Percentiles rank a stretch among this genome's conserved stretches.
These are phyloP conservation scores for Dendrobium huoshanense DNA, from an alignment of 106 monocot genomes.

Conservation along the genomic window DNA sequence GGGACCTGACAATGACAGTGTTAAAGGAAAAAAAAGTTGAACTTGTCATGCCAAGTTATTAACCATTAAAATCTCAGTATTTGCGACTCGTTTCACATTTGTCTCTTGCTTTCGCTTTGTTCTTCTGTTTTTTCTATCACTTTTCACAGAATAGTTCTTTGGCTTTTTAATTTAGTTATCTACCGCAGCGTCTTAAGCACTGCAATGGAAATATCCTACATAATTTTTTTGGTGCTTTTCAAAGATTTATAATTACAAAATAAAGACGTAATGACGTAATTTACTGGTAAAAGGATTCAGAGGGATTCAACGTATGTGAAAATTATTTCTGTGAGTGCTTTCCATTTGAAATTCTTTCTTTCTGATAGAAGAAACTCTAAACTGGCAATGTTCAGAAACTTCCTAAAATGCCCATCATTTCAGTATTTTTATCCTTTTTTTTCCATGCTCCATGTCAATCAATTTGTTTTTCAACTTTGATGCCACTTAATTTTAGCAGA, in stretches of 20 bases:
- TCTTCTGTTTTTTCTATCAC: not conserved
- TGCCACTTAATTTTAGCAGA: not conserved
- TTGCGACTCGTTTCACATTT: not conserved
- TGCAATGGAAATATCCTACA: not conserved
- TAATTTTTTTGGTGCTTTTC: not conserved
- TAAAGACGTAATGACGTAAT: not conserved
- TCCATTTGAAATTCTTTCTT: not conserved
- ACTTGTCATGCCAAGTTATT: not conserved
- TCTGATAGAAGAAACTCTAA: not conserved
- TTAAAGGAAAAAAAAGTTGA: not conserved
- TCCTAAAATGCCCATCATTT: not conserved
- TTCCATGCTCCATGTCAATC: not conserved
- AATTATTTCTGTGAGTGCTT: not conserved
- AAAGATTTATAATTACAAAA: not conserved
- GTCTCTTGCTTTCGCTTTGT: not conserved
- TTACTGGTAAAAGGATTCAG: not conserved
- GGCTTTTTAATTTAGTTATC: not conserved
- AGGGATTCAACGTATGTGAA: not conserved
- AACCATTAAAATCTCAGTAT: not conserved
- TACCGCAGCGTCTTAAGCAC: not conserved
- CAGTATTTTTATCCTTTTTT: not conserved
- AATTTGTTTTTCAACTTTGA: not conserved
- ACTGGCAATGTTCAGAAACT: not conserved
- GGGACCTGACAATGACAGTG: too few species aligned
- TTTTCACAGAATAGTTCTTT: not conserved